Base-by-base conservation (phyloP, 768 basidiomycete genomes). In the Mycena floridula region DNA sequence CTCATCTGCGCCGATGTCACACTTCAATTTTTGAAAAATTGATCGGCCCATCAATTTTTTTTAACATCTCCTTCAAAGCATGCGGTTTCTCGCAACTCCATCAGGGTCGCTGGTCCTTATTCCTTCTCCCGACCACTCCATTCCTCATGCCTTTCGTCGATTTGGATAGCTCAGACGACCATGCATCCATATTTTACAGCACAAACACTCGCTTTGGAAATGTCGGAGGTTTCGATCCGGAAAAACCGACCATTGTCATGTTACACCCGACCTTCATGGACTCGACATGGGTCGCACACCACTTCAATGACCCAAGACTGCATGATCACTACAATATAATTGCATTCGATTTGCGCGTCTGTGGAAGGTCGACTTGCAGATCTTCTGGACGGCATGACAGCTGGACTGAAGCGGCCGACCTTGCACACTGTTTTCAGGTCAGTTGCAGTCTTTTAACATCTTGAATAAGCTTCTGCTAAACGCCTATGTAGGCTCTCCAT, bases 321-420 rank as follows among this genome's bases (percentile, higher is more conserved):
- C 60, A 70, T 49, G 57, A 61, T 1, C 60, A 66, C 32, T 88
- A 73, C 62, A 89, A 89, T 56, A 58, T 89, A 24, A 79, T 89
- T 50, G 82, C 83, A 5, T 83, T 89, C 57, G 87, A 89, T 59
- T 75, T 77, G 54, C 78, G 88, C 9, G 70, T 73, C 8, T 69
- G 70, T 22, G 87, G 87, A 12, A 72, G 67, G 58, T 83, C 82
- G 3, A 59, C 60, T 2, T 73, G 66, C 49, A 70, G 77, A 43
- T 74, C 73, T 3, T 77, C 63, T 40, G 75, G 72, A 7, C 64
- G 67, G 37, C 79, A 82, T 54, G 87, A 90, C 61, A 75, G 71
- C 47, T 90, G 85, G 78, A 85, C 88, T 6, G 78, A 85, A 32
- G 84, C 86, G 2, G 88, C 85, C 26, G 87, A 89, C 65, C 54